phyloP scores from a whole-genome alignment of 2,329 filamentous ascomycete genomes.

The Chalaropsis thielavioides region DNA sequence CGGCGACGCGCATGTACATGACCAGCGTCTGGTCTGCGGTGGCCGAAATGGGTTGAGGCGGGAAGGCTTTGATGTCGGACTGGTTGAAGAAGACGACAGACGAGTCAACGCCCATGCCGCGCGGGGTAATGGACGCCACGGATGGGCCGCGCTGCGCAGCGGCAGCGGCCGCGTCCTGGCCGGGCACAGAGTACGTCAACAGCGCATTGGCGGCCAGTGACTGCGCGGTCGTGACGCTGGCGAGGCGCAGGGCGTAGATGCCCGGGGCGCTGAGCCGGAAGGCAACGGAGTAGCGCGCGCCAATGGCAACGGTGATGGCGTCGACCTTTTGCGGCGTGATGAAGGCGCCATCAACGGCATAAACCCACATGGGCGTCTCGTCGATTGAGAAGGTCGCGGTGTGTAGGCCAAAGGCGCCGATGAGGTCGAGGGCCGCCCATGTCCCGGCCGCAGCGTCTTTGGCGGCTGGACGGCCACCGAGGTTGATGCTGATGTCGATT shows the following conservation, averaged over 20 bases:
- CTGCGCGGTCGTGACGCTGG: slow-evolving; percentile 36
- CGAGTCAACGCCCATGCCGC: slow-evolving; percentile 17
- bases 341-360: slow-evolving; percentile 40
- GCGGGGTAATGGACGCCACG: slow-evolving; percentile 27
- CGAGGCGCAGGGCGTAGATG: slow-evolving; percentile 40
- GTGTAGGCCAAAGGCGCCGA: slow-evolving; percentile 36
- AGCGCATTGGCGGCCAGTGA: slow-evolving; percentile 39
- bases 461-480: not conserved
- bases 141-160: slow-evolving; percentile 25
- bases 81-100: slow-evolving; percentile 32
- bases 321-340: slow-evolving; percentile 38
- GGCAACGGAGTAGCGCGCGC: slow-evolving; percentile 39
- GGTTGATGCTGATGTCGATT: not conserved
- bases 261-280: slow-evolving; percentile 33
- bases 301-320: slow-evolving; percentile 34
- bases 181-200: slow-evolving; percentile 27
- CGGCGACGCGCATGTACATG: slow-evolving; percentile 28
- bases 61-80: slow-evolving; percentile 32
- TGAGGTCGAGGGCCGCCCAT: slow-evolving; percentile 42
- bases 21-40: slow-evolving; percentile 33
- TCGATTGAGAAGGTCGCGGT: slow-evolving; percentile 35
- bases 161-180: slow-evolving; percentile 13
- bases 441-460: slow-evolving; percentile 21
- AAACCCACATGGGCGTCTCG: slow-evolving; percentile 38
- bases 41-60: slow-evolving; percentile 29